Percentiles rank a stretch among this genome's conserved stretches.
These are phyloP conservation scores for Botryotinia narcissicola DNA, from an alignment of 2,329 filamentous ascomycete species.

Conservation along the genomic window DNA sequence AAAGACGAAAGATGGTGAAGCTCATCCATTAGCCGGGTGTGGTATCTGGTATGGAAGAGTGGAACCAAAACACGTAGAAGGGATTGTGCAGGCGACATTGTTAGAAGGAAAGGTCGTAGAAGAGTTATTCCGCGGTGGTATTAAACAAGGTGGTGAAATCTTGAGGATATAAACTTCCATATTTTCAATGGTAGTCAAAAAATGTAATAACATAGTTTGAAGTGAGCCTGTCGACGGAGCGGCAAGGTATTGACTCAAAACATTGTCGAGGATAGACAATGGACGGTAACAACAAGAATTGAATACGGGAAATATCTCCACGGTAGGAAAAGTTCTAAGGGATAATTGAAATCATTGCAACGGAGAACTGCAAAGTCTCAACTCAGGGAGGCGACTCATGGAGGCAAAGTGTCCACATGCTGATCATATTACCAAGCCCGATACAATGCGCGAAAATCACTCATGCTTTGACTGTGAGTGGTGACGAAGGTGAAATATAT, in stretches of 20 bases:
- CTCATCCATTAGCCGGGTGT: slow-evolving; percentile 62
- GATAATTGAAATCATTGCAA: not conserved
- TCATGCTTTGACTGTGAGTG: not conserved
- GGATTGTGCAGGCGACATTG: slow-evolving; percentile 70
- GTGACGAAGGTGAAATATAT: too few species aligned
- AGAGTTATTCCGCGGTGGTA: slow-evolving; percentile 71
- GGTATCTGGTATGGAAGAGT: slow-evolving; percentile 83
- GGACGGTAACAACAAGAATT: not conserved
- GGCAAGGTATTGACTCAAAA: not conserved
- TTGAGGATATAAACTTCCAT: slow-evolving; percentile 30
- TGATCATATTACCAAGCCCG: not conserved
- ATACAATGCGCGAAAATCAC: not conserved
- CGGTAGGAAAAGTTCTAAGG: not conserved
- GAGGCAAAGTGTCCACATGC: not conserved
- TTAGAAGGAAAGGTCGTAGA: slow-evolving; percentile 63
- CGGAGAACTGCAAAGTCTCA: not conserved
- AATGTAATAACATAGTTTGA: not conserved
- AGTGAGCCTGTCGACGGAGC: not conserved
- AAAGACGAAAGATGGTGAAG: slow-evolving; percentile 42
- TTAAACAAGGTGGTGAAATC: slow-evolving; percentile 55
- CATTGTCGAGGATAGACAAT: not conserved
- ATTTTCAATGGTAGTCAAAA: not conserved
- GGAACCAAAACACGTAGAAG: slow-evolving; percentile 72
- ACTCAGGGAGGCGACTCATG: too few species aligned
- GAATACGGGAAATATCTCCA: not conserved